A percentile compares a stretch with the other conserved stretches of the same genome.
These are phyloP conservation scores for Cyclostephanos tholiformis DNA, from an alignment of 108 stramenopile species.

Conservation along the genomic window DNA sequence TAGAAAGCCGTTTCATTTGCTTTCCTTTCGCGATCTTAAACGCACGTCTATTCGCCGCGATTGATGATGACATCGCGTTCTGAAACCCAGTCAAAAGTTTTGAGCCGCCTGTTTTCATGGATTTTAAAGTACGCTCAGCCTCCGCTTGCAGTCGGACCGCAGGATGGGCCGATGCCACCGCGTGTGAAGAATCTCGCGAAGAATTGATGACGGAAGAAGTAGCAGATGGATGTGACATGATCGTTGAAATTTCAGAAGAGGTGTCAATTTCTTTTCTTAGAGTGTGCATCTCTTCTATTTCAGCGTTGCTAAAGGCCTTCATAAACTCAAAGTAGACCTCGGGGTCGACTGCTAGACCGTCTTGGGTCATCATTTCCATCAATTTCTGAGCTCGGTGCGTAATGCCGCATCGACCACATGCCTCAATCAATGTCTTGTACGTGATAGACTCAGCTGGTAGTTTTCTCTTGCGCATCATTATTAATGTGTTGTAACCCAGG, in stretches of 20 bases:
- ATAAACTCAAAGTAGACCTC: constrained; percentile 75
- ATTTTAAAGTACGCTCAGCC: constrained; percentile 19
- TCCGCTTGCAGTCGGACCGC: background rate
- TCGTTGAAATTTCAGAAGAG: constrained; percentile 38
- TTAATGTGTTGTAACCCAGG: constrained; percentile 75
- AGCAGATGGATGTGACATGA: constrained; percentile 23
- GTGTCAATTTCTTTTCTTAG: constrained; percentile 14
- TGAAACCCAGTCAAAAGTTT: constrained; percentile 24
- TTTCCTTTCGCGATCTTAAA: constrained; percentile 32
- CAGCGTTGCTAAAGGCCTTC: constrained; percentile 63
- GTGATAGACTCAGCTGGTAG: constrained; percentile 66
- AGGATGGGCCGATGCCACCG: background rate
- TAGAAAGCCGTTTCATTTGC: constrained; percentile 29
- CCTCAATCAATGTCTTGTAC: constrained; percentile 83
- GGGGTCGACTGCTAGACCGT: constrained; percentile 66
- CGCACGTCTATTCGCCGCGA: constrained; percentile 37
- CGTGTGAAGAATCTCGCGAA: background rate
- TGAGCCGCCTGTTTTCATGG: constrained; percentile 6
- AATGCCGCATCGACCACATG: constrained; percentile 84
- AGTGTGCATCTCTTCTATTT: constrained; percentile 19
- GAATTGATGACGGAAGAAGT: constrained; percentile 21
- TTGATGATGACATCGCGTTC: constrained; percentile 35
- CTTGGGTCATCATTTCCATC: constrained; percentile 80
- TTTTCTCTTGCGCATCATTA: constrained; percentile 62
- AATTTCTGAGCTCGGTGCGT: constrained; percentile 70